Evolutionary conservation across 2,329 filamentous ascomycete species (phyloP).

Genomic region (Ploettnerulaceae sp.): DNA sequence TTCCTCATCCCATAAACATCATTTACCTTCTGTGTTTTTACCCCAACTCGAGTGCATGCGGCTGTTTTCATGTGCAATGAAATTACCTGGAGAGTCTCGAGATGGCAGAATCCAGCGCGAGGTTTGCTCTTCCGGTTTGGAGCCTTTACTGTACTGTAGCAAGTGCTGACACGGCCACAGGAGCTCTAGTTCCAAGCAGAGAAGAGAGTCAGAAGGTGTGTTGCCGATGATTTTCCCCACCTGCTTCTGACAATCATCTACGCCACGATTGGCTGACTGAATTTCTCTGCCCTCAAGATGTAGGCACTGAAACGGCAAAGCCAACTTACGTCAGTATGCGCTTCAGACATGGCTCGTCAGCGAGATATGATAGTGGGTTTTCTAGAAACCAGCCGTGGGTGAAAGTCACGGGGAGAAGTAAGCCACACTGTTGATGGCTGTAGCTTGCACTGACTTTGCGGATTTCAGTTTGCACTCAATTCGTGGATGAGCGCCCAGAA

Average conservation of each 20-base stretch:
- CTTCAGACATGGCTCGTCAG: slow-evolving; percentile 35
- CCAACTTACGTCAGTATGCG: slow-evolving; percentile 14
- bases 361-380: slow-evolving; percentile 33
- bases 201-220: too few relatives aligned
- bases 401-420: slow-evolving; percentile 28
- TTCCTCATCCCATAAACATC: background rate
- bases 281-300: background rate
- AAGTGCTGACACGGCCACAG: too few relatives aligned
- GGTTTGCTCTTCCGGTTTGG: too few relatives aligned
- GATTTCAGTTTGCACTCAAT: slow-evolving; percentile 21
- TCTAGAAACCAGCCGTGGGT: slow-evolving; percentile 34
- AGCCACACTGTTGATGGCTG: too few relatives aligned
- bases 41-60: too few relatives aligned
- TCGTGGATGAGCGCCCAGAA: slow-evolving; percentile 23
- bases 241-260: too few relatives aligned
- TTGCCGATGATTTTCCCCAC: background rate
- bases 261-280: background rate
- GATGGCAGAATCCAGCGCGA: slow-evolving; percentile 10
- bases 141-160: too few relatives aligned
- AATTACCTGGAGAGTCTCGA: too few relatives aligned
- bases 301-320: background rate
- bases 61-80: too few relatives aligned
- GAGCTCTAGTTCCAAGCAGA: too few relatives aligned
- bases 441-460: background rate
- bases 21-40: too few relatives aligned